phyloP scores from a whole-genome alignment of 345 rosid genomes.

The Moringa oleifera region DNA sequence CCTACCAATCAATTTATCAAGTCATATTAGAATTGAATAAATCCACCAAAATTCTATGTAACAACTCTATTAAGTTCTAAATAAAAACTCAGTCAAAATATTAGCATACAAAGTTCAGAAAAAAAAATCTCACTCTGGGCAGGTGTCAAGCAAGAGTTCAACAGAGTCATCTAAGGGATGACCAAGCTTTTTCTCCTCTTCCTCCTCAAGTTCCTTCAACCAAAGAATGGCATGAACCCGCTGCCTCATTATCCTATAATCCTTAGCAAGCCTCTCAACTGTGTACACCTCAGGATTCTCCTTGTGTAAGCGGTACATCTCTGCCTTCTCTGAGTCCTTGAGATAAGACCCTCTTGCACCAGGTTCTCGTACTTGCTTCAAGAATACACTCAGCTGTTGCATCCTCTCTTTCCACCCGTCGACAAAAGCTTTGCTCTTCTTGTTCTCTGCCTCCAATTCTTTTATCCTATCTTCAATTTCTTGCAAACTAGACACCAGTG shows the following conservation, averaged over 20 bases:
- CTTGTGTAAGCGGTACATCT: constrained; percentile 88
- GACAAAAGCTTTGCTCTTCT: constrained; percentile 42
- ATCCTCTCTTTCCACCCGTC: constrained; percentile 53
- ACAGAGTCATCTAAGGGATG: constrained; percentile 89
- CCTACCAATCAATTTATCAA: neutral
- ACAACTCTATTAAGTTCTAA: neutral
- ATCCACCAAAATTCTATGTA: too few relatives aligned
- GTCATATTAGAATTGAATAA: neutral
- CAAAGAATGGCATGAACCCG: constrained; percentile 95
- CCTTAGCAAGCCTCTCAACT: constrained; percentile 77
- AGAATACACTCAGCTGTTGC: constrained; percentile 42
- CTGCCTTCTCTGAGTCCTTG: constrained; percentile 91
- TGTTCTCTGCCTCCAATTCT: constrained; percentile 43
- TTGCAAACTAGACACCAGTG: constrained; percentile 34
- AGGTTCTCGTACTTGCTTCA: constrained; percentile 84
- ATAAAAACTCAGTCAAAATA: neutral
- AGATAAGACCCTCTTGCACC: constrained; percentile 88
- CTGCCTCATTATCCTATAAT: constrained; percentile 93
- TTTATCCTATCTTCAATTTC: constrained; percentile 42
- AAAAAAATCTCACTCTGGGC: constrained; percentile 63
- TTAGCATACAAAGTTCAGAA: neutral
- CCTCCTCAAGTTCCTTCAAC: constrained; percentile 85
- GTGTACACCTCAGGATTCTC: constrained; percentile 81
- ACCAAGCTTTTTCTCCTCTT: constrained; percentile 84
- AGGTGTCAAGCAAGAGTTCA: constrained; percentile 78